Evolutionary conservation across 768 basidiomycete genomes (phyloP).

Genomic region (Collybiopsis confluens): DNA sequence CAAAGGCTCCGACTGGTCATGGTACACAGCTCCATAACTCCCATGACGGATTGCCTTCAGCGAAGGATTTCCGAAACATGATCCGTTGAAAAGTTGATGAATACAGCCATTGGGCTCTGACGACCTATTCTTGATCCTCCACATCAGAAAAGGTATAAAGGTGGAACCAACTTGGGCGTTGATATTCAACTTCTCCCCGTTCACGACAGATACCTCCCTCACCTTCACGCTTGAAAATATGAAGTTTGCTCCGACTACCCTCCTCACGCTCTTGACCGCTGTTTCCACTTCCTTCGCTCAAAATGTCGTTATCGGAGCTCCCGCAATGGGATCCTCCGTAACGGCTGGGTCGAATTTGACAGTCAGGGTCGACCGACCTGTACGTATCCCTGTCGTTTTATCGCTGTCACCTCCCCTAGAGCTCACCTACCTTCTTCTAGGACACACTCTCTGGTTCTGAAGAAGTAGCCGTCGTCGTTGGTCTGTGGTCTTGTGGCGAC

Average conservation of each 20-base stretch:
- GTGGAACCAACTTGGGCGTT: too few relatives aligned
- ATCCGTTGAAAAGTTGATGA: too few relatives aligned
- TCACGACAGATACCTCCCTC: too few relatives aligned
- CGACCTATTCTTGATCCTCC: too few relatives aligned
- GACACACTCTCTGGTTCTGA: constrained; percentile 31
- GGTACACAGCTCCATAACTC: too few relatives aligned
- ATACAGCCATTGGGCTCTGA: too few relatives aligned
- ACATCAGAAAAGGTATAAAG: too few relatives aligned
- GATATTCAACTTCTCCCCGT: too few relatives aligned
- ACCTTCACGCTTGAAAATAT: neutral
- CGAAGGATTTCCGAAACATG: too few relatives aligned
- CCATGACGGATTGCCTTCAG: too few relatives aligned
- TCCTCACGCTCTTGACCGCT: neutral
- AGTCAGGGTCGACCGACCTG: neutral
- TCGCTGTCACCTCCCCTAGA: too few relatives aligned
- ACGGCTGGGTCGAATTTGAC: constrained; percentile 1
- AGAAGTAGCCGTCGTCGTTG: constrained; percentile 45
- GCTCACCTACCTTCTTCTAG: constrained; percentile 16
- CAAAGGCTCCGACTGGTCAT: neutral
- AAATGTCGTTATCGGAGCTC: neutral
- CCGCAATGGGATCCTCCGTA: neutral
- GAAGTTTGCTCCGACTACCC: neutral
- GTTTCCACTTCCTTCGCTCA: constrained; percentile 1
- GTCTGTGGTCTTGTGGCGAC: constrained; percentile 33
- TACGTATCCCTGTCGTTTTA: neutral